Evolutionary conservation across 805 yeast genomes (phyloP).

Genomic region (Dipodascus albidus): DNA sequence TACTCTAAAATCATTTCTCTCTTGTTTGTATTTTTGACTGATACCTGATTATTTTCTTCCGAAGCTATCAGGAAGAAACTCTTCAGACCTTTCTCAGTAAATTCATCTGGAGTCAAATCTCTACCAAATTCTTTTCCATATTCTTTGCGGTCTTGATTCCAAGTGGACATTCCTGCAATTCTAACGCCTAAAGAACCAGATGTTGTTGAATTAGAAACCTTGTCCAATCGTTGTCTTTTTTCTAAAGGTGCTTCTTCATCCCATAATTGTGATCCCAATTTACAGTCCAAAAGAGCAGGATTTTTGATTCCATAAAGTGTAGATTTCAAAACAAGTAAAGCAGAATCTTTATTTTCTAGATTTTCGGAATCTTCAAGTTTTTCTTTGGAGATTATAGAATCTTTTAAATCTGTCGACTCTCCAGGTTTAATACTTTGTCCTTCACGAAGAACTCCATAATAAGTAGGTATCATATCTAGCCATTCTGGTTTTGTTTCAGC

Average conservation of each 20-base stretch:
- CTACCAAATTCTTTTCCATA: conserved; percentile 70
- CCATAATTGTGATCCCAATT: conserved; percentile 60
- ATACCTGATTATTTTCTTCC: not conserved
- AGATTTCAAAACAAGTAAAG: conserved; percentile 57
- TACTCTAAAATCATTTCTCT: conserved; percentile 16
- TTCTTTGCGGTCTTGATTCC: conserved; percentile 33
- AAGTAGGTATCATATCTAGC: conserved; percentile 39
- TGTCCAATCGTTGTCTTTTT: conserved; percentile 47
- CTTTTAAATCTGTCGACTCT: not conserved
- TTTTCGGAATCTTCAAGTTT: conserved; percentile 4
- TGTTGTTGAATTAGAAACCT: conserved; percentile 64
- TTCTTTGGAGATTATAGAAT: not conserved
- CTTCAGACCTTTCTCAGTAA: conserved; percentile 34
- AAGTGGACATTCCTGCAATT: conserved; percentile 79
- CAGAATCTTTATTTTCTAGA: too few relatives aligned
- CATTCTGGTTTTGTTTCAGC: conserved; percentile 12
- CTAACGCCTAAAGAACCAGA: conserved; percentile 68
- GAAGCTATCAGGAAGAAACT: conserved; percentile 30
- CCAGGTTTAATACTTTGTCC: conserved; percentile 16
- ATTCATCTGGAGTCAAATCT: conserved; percentile 32
- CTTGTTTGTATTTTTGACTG: conserved; percentile 9
- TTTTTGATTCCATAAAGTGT: conserved; percentile 43
- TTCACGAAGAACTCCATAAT: conserved; percentile 44
- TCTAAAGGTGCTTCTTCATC: conserved; percentile 47
- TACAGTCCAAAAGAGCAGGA: conserved; percentile 76